Percentiles rank a stretch among this genome's conserved stretches.
Conservation (phyloP, 495 filamentous ascomycete genomes). For the Xylaria grammica region DNA sequence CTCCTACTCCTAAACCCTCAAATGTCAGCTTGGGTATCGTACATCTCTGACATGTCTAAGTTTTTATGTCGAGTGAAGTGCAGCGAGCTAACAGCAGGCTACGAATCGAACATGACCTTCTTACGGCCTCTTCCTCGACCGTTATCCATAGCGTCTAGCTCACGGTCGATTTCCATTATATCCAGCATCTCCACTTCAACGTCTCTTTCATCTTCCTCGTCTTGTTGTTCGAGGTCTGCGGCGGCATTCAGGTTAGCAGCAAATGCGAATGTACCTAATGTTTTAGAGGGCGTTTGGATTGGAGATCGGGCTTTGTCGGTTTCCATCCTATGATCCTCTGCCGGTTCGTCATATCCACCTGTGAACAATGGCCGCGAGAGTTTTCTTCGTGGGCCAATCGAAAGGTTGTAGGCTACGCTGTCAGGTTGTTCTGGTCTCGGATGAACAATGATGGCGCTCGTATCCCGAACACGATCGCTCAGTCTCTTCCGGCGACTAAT, state of each 20-base stretch:
- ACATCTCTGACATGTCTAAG: conserved; percentile 30
- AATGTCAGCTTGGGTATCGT: conserved; percentile 42
- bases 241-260: conserved; percentile 49
- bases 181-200: conserved; percentile 59
- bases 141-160: conserved; percentile 53
- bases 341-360: conserved; percentile 34
- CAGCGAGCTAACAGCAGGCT: conserved; percentile 1
- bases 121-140: conserved; percentile 50
- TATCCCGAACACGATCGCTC: conserved; percentile 32
- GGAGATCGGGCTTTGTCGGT: conserved; percentile 20
- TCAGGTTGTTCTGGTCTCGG: conserved; percentile 46
- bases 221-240: conserved; percentile 50
- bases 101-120: conserved; percentile 54
- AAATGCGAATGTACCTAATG: conserved; percentile 45
- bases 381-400: conserved; percentile 36
- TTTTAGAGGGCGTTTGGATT: conserved; percentile 24
- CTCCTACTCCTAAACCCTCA: conserved; percentile 19
- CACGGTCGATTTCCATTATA: conserved; percentile 61
- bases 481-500: conserved; percentile 38
- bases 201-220: conserved; percentile 51
- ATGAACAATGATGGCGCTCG: conserved; percentile 49
- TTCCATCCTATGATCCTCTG: conserved; percentile 18
- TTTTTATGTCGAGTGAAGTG: conserved; percentile 15
- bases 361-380: conserved; percentile 20
- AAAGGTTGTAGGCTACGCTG: conserved; percentile 53